These are phyloP conservation scores for Pleurotus giganteus DNA, from an alignment of 768 basidiomycete genomes.

Conservation along the genomic window DNA sequence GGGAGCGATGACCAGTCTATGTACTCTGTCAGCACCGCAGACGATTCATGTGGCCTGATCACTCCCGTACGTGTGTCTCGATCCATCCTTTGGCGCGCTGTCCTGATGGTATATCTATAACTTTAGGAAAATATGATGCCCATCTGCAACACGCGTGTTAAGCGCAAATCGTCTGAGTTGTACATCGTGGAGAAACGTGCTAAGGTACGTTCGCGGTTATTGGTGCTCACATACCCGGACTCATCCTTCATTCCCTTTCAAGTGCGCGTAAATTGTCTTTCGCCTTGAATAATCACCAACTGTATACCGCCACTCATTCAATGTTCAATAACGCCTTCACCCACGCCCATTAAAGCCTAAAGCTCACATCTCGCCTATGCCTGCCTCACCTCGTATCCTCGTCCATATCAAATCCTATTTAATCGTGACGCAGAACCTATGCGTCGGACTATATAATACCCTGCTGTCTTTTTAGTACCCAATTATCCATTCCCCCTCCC, in stretches of 20 bases:
- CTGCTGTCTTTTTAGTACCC: background rate
- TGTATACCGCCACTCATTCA: background rate
- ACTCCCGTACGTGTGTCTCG: background rate
- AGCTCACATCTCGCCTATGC: background rate
- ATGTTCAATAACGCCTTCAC: background rate
- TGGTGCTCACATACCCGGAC: no score
- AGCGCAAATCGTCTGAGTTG: constrained; percentile 34
- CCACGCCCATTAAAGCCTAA: background rate
- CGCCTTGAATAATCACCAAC: no score
- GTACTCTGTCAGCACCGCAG: constrained; percentile 26
- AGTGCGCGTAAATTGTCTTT: background rate
- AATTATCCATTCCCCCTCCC: background rate
- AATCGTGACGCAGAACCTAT: background rate
- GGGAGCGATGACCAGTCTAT: constrained; percentile 22
- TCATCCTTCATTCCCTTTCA: background rate
- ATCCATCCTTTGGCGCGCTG: background rate
- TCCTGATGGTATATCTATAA: constrained; percentile 7
- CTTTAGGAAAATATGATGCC: constrained; percentile 14
- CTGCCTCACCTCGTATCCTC: background rate
- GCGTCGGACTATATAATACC: background rate
- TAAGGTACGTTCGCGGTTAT: constrained; percentile 34
- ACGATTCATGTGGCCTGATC: background rate
- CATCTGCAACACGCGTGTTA: constrained; percentile 25
- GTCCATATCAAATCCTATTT: no score
- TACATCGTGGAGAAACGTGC: constrained; percentile 35